Base-by-base conservation (phyloP, 2,329 filamentous ascomycete genomes). In the Boeremia exigua region DNA sequence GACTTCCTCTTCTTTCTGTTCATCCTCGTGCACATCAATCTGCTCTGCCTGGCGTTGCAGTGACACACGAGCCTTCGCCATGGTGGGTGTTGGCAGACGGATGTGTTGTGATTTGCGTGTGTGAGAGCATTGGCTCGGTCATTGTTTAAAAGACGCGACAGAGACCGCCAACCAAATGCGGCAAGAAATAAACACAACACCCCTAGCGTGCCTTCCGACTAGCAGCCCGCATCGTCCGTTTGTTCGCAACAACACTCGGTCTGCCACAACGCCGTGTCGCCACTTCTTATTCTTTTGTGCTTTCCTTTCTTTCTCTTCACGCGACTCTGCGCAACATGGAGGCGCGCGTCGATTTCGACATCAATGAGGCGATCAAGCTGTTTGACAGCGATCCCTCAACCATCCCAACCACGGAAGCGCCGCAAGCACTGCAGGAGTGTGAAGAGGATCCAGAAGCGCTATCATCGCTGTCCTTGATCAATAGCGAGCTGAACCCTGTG, bases 331-430 rank as follows among this genome's bases (percentile, higher is more conserved):
- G 71, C 87, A 89, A 82, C 71, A 90, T 90, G 80, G 83, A 83
- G 67, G 80, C 81, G 62, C 79, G 78, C 61, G 85, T 92, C 74
- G 85, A 88, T 71, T 99, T 99, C 80, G 91, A 98, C 77, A 91
- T 99, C 78, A 96, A 97, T 76, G 90, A 96, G 81, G 92, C 92
- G 63, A 89, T 98, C 77, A 97, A 96, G 82, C 86, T 91, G 75
- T 99, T 97, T 79, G 91, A 97, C 85, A 96, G 92, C 78, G 94
- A 98, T 75, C 94, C 95, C 8, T 82, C 87, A 40, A 85, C 86
- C 34, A 90, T 98, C 52, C 82, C 89, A 7, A 97, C 93, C 2
- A 88, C 90, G 38, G 94, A 98, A 75, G 95, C 93, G 52, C 90
- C 95, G 66, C 78, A 87, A 39, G 86, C 89, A 56, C 86, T 99